A percentile compares a stretch with the other conserved stretches of the same genome.
Conservation (phyloP, 805 yeast genomes). For the Wickerhamomyces kurtzmanii region DNA sequence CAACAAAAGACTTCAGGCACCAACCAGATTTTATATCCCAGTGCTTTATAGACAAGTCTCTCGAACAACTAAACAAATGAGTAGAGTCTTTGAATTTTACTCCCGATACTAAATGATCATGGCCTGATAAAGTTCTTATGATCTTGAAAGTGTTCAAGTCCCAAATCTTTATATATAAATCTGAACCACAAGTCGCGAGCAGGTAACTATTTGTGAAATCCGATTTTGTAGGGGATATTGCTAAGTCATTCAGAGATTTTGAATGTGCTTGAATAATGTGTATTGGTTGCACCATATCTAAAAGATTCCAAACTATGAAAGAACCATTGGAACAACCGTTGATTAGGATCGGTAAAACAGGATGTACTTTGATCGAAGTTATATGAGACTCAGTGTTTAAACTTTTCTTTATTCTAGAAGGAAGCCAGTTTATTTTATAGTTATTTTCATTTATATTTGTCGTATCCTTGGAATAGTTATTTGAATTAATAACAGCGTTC, state of each 20-base stretch:
- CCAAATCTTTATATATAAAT: conserved; percentile 60
- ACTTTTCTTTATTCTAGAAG: conserved; percentile 14
- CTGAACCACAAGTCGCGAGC: conserved; percentile 41
- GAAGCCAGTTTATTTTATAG: conserved; percentile 14
- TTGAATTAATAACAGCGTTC: conserved; percentile 31
- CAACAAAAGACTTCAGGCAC: conserved; percentile 54
- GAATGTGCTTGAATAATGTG: conserved; percentile 67
- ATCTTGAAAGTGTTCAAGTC: conserved; percentile 43
- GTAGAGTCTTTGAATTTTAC: conserved; percentile 42
- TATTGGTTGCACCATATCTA: conserved; percentile 52
- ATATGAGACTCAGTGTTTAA: conserved; percentile 35
- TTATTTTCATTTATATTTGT: conserved; percentile 6
- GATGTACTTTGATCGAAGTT: conserved; percentile 63
- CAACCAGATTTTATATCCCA: conserved; percentile 68
- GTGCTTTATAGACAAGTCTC: conserved; percentile 49
- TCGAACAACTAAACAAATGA: conserved; percentile 47
- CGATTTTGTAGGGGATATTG: conserved; percentile 38
- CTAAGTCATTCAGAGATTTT: conserved; percentile 48
- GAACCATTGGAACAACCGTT: conserved; percentile 63
- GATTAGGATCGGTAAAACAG: conserved; percentile 53
- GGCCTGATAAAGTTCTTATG: conserved; percentile 64
- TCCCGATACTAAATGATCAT: conserved; percentile 75
- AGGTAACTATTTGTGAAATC: conserved; percentile 14
- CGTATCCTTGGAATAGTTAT: conserved; percentile 7
- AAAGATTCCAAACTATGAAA: conserved; percentile 60